Evolutionary conservation across 164 flowering plant species (phyloP).

Genomic region (Magnolia sinica): DNA sequence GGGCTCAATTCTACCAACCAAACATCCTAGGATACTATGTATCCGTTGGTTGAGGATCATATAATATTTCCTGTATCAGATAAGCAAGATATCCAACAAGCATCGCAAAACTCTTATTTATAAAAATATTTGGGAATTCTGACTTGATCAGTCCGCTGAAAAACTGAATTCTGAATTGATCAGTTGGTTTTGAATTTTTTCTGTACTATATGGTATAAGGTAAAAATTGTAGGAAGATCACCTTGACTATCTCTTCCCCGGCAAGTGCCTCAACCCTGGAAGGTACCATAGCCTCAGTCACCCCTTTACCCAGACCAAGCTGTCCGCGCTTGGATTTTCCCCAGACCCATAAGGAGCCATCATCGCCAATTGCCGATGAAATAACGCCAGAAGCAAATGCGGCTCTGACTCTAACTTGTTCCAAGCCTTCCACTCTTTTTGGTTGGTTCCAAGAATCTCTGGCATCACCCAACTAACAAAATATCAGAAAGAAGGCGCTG

Average conservation of each 20-base stretch:
- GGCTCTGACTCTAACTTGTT: slow-evolving; percentile 45
- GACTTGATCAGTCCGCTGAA: neutral
- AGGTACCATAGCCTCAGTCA: slow-evolving; percentile 55
- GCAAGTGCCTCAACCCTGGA: slow-evolving; percentile 67
- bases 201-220: neutral
- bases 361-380: slow-evolving; percentile 75
- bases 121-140: neutral
- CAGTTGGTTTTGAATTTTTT: neutral
- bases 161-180: neutral
- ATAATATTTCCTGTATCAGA: neutral
- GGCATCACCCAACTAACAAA: slow-evolving; percentile 7
- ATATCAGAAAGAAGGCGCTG: slow-evolving; percentile 1
- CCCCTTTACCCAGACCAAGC: slow-evolving; percentile 79
- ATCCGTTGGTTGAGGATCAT: neutral
- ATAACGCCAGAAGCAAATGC: slow-evolving; percentile 90
- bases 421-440: slow-evolving; percentile 58
- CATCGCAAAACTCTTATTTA: neutral
- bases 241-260: slow-evolving; percentile 76
- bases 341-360: slow-evolving; percentile 96
- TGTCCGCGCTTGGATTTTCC: slow-evolving; percentile 95
- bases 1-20: neutral
- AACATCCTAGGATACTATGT: neutral
- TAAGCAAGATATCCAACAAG: neutral
- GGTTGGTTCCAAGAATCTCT: slow-evolving; percentile 74
- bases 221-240: slow-evolving; percentile 15